phyloP scores from a whole-genome alignment of 176 grass and related monocot species.

The Oryza brachyantha region DNA sequence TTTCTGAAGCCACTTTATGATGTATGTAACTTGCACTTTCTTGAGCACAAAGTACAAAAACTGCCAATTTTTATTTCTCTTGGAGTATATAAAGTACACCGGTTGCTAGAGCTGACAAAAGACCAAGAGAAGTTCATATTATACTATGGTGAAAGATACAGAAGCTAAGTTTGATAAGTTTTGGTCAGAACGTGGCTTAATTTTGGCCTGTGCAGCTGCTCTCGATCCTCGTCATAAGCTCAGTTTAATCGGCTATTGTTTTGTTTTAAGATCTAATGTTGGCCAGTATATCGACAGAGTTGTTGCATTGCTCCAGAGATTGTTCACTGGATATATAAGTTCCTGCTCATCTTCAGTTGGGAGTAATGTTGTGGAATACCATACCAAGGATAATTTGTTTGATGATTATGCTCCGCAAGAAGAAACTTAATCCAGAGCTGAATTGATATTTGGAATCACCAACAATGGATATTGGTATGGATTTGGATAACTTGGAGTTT shows the following conservation, averaged over 20 bases:
- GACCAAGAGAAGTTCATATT: conserved; percentile 23
- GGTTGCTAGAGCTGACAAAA: conserved; percentile 16
- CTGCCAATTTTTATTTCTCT: too few species aligned
- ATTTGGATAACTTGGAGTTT: conserved; percentile 32
- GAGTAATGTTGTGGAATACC: conserved; percentile 8
- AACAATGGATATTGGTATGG: conserved; percentile 9
- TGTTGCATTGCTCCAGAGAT: conserved; percentile 1
- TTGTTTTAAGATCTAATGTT: conserved; percentile 19
- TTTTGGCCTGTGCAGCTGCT: conserved; percentile 22
- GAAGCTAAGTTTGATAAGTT: conserved; percentile 30
- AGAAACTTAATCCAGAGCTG: neutral
- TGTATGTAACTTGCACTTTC: too few species aligned
- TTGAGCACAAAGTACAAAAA: too few species aligned
- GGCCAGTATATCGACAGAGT: conserved; percentile 8
- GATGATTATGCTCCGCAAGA: neutral
- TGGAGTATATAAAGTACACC: conserved; percentile 29
- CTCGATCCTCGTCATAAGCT: conserved; percentile 38
- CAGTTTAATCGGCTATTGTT: conserved; percentile 27
- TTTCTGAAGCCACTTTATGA: too few species aligned
- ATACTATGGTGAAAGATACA: conserved; percentile 24
- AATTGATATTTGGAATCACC: conserved; percentile 29
- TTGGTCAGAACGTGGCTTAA: neutral
- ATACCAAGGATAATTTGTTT: conserved; percentile 28
- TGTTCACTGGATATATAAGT: conserved; percentile 11
- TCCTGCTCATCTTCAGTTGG: neutral